Evolutionary conservation across 2,329 filamentous ascomycete genomes (phyloP).

Genomic region (Alternaria hordeiaustralica): DNA sequence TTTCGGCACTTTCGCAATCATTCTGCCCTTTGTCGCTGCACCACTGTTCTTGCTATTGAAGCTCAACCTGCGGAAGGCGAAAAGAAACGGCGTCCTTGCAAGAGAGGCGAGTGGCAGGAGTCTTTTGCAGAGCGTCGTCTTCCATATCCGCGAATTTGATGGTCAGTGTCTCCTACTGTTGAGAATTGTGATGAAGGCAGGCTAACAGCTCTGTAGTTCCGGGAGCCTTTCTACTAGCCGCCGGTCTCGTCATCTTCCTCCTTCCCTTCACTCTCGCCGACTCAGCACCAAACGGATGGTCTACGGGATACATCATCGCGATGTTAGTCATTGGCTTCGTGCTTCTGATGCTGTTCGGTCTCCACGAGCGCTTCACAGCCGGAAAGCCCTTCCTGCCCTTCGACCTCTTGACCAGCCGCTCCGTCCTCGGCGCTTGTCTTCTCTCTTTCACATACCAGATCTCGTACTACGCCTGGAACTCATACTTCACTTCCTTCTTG

Average conservation of each 20-base stretch:
- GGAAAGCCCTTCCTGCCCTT: conserved; percentile 50
- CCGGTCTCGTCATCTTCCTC: conserved; percentile 68
- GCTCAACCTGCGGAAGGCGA: conserved; percentile 65
- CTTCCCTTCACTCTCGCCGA: conserved; percentile 65
- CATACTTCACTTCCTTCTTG: conserved; percentile 48
- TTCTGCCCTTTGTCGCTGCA: conserved; percentile 66
- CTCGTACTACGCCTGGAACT: conserved; percentile 42
- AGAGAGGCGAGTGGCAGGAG: conserved; percentile 54
- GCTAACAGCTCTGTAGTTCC: conserved; percentile 39
- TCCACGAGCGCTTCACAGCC: conserved; percentile 49
- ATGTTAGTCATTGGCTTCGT: conserved; percentile 45
- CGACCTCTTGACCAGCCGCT: conserved; percentile 39
- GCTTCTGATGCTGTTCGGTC: conserved; percentile 39
- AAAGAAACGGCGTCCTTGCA: conserved; percentile 58
- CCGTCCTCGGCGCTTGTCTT: conserved; percentile 58
- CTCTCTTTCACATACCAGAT: conserved; percentile 47
- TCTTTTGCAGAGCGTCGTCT: conserved; percentile 51
- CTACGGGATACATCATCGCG: conserved; percentile 41
- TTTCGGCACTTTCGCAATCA: conserved; percentile 69
- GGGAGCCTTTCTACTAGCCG: conserved; percentile 66
- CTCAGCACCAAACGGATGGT: conserved; percentile 28
- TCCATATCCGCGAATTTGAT: conserved; percentile 69
- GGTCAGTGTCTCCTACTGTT: neutral
- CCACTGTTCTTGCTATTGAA: conserved; percentile 60
- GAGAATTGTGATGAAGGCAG: fast-evolving